Evolutionary conservation across 352 stramenopile genomes (phyloP).

Genomic region (Chrysophaeum taylorii): DNA sequence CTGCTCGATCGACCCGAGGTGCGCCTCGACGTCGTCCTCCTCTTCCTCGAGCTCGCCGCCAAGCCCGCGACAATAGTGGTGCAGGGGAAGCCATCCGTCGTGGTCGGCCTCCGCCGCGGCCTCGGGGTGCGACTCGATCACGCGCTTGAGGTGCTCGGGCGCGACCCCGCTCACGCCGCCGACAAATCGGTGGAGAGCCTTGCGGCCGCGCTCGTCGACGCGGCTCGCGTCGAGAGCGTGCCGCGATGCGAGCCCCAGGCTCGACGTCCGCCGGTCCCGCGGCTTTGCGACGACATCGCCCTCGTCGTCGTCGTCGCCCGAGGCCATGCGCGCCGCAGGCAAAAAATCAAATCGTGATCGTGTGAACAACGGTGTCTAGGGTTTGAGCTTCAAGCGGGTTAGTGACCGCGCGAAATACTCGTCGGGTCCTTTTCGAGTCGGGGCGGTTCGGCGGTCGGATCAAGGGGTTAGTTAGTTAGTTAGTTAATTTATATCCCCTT

Average conservation of each 20-base stretch:
- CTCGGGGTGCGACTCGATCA: slow-evolving; percentile 8
- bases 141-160: not conserved
- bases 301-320: too few species aligned
- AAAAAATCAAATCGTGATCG: too few species aligned
- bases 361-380: too few species aligned
- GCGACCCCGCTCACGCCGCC: not conserved
- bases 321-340: too few species aligned
- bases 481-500: too few species aligned
- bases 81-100: not conserved
- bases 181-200: slow-evolving; percentile 11
- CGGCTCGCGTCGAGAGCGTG: slow-evolving; percentile 6
- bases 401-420: too few species aligned
- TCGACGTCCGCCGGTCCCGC: too few species aligned
- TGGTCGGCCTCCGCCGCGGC: not conserved
- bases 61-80: slow-evolving; percentile 10
- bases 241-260: not conserved
- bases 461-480: too few species aligned
- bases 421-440: too few species aligned
- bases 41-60: not conserved
- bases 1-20: not conserved
- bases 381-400: too few species aligned
- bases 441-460: too few species aligned
- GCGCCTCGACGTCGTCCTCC: slow-evolving; percentile 4
- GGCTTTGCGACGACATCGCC: too few species aligned
- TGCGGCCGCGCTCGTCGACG: slow-evolving; percentile 1